These are phyloP conservation scores for Aspergillus jensenii DNA, from an alignment of 2,329 filamentous ascomycete species.

Conservation along the genomic window DNA sequence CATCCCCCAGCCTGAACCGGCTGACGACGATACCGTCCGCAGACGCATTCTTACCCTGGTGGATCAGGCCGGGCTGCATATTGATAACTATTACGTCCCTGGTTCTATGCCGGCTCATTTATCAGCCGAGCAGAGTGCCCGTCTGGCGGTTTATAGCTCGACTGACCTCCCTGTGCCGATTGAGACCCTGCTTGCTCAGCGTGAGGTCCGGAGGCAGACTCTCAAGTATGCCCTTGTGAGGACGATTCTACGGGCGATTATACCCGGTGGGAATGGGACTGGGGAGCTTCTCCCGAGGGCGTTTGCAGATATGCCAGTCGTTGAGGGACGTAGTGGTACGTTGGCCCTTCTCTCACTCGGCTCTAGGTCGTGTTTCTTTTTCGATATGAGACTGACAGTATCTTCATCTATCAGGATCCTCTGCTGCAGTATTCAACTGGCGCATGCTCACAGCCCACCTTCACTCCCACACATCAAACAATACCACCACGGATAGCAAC, in stretches of 20 bases:
- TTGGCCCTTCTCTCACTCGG: not conserved
- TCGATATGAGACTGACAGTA: not conserved
- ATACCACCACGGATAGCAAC: too few species aligned
- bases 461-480: not conserved
- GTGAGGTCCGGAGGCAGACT: slow-evolving; percentile 10
- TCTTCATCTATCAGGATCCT: slow-evolving; percentile 7
- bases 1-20: slow-evolving; percentile 24
- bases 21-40: slow-evolving; percentile 30
- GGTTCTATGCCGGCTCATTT: not conserved
- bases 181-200: slow-evolving; percentile 15
- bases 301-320: not conserved
- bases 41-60: slow-evolving; percentile 29
- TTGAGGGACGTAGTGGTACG: not conserved
- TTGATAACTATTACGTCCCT: slow-evolving; percentile 37
- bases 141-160: slow-evolving; percentile 21
- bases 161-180: slow-evolving; percentile 17
- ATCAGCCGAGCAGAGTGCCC: not conserved
- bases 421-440: slow-evolving; percentile 25
- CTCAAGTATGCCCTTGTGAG: slow-evolving; percentile 25
- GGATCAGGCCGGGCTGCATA: slow-evolving; percentile 34
- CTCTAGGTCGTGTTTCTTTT: too few species aligned
- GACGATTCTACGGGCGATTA: slow-evolving; percentile 18
- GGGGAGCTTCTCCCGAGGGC: slow-evolving; percentile 11
- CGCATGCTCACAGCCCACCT: slow-evolving; percentile 29
- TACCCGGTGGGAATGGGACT: slow-evolving; percentile 4